Base-by-base conservation (phyloP, 2,329 filamentous ascomycete genomes). In the Aspergillus jensenii region DNA sequence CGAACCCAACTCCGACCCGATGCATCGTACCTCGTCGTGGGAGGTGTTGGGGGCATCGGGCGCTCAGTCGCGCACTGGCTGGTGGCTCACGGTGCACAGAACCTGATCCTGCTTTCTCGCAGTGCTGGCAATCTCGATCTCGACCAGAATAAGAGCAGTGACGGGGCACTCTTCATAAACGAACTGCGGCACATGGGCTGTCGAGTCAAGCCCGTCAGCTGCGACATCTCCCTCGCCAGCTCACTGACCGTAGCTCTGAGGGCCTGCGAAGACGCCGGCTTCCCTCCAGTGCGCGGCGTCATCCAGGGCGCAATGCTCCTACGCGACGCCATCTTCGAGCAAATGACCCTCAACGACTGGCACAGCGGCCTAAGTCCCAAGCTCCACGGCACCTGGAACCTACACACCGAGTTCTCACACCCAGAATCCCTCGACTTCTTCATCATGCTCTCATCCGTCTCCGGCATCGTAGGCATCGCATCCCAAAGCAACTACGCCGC, bases 381-480 rank as follows among this genome's bases (percentile, higher is more conserved):
- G 44, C 59, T 65, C 1, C 17, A 39, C 3, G 65, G 64, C n/a
- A 59, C 62, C 1, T 64, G 62, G 65, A 67, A 65, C 47, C 60
- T 68, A 0, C 66, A 68, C 51, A 15, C 46, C 19, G 39, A 40
- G 7, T 45, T 27, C n/a, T 11, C 17, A 2, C 27, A 39, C 3
- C 84, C 67, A 71, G n/a, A 12, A 2, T 27, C 17, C 59, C 77
- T 85, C 63, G 75, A 89, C 66, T 83, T 86, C 51, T 71, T 91
- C 67, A 82, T 88, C 75, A 82, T 91, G 61, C 73, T 90, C 73
- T 84, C 84, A 77, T 76, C 86, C 65, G 46, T 71, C 3, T 64
- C 64, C 3, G 70, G 69, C 8, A 66, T 58, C 19, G 46, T 67
- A 2, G 73, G 72, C 2, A 70, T 56, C 11, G 57, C 62, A 0